Evolutionary conservation across 768 basidiomycete species (phyloP), one percentile per base, ranked within the genome.

Genomic region (Amyloporia xantha): DNA sequence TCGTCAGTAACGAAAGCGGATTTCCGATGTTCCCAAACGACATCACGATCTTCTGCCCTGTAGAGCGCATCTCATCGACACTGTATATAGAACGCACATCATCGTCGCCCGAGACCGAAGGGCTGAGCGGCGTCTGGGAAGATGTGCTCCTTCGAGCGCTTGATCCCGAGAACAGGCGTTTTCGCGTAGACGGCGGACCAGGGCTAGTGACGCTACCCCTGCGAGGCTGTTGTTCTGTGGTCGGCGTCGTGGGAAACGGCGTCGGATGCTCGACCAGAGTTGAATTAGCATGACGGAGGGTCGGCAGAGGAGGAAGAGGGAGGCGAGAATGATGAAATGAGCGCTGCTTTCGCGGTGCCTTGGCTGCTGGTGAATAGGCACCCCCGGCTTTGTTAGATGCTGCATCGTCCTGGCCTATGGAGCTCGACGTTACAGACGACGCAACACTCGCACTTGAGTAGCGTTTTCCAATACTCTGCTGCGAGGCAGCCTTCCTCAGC

Each of bases 81-180:
- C 78, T 82, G 60, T 78, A 74, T 11, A 79, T 54, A 3, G 82
- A 83, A 17, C 71, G 74, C 20, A 59, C 59, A 61, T 84, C 82
- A 43, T 84, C 80, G 42, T 80, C 76, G 5, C 54, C 52, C 11
- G 65, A 62, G 20, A 66, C 57, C 27, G 71, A 69, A 10, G 58
- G 50, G 42, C 50, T 56, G 39, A 51, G 45, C 4, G 57, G 54
- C 0, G 54, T 54, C 37, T 77, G 74, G 13, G 75, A 77, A 3
- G 81, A 79, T 17, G 78, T 57, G 28, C 58, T 76, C 50, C 78
- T 69, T 49, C 75, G 69, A 38, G 65, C 53, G 56, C 74, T 78
- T 5, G 79, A 74, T 30, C 74, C 71, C 15, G 84, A 85, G 56
- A 85, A 85, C 11, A 86, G 62, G n/a, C 84, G 76, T 57, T 75